Conservation (phyloP, 129 eudicot species). For the Artemisia annua region DNA sequence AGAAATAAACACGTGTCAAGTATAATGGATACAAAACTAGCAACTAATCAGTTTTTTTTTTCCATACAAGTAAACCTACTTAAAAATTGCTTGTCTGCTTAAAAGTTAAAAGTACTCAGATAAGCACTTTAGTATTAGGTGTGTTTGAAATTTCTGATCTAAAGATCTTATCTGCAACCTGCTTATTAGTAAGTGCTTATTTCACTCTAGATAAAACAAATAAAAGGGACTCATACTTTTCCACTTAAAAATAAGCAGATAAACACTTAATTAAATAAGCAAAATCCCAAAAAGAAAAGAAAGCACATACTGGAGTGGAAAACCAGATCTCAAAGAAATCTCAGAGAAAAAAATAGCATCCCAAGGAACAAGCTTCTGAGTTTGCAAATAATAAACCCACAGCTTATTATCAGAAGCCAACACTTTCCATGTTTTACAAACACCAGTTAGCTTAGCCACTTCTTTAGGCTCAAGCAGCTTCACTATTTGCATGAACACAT, state of each 20-base stretch:
- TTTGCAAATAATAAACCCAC: slow-evolving; percentile 73
- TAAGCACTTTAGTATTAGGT: no score
- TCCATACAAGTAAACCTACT: no score
- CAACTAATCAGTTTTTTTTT: no score
- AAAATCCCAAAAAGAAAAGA: background rate
- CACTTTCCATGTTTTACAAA: slow-evolving; percentile 72
- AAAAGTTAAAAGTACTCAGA: no score
- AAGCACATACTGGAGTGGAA: slow-evolving; percentile 60
- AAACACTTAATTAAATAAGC: no score
- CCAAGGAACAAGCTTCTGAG: slow-evolving; percentile 51
- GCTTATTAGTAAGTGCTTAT: background rate
- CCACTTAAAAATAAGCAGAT: no score
- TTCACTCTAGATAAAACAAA: no score
- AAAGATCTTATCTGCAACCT: background rate
- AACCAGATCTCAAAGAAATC: slow-evolving; percentile 60
- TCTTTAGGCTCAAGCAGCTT: slow-evolving; percentile 74
- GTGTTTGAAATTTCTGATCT: no score
- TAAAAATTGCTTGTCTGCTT: no score
- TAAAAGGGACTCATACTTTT: no score
- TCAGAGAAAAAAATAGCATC: slow-evolving; percentile 81
- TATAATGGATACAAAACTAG: no score
- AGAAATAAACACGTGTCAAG: no score
- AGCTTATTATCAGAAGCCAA: slow-evolving; percentile 61
- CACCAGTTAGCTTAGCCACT: slow-evolving; percentile 54
- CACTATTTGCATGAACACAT: slow-evolving; percentile 58